A percentile compares a stretch with the other conserved stretches of the same genome.
Conservation (phyloP, 2,329 filamentous ascomycete genomes). For the Fusarium penzigii region DNA sequence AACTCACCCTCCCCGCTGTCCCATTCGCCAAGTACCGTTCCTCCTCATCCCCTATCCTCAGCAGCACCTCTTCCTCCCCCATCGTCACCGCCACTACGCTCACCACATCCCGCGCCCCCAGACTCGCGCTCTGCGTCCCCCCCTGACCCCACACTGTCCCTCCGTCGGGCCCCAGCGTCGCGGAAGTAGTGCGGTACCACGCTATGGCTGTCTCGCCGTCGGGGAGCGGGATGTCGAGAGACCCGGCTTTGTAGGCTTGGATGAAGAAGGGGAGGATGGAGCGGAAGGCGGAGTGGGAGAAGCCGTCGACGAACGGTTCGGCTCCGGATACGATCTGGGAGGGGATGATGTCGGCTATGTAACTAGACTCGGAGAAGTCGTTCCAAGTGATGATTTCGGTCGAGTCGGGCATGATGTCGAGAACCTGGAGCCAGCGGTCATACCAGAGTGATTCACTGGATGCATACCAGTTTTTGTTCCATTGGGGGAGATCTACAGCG, state of each 20-base stretch:
- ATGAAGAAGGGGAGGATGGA: conserved; percentile 52
- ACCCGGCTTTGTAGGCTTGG: conserved; percentile 47
- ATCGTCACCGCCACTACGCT: conserved; percentile 36
- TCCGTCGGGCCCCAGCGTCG: conserved; percentile 27
- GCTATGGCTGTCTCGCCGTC: conserved; percentile 30
- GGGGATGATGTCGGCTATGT: conserved; percentile 49
- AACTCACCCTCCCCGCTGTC: conserved; percentile 16
- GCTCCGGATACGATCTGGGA: conserved; percentile 45
- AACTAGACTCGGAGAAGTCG: conserved; percentile 57
- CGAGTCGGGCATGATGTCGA: conserved; percentile 46
- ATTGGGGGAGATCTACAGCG: conserved; percentile 46
- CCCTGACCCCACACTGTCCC: conserved; percentile 35
- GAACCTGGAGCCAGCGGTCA: conserved; percentile 56
- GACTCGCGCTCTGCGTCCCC: conserved; percentile 23
- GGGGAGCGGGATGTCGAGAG: conserved; percentile 25
- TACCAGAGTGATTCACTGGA: conserved; percentile 62
- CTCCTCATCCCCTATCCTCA: conserved; percentile 33
- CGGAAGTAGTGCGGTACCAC: conserved; percentile 37
- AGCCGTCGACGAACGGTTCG: conserved; percentile 46
- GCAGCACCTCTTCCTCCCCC: conserved; percentile 26
- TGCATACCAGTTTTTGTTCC: conserved; percentile 64
- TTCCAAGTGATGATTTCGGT: conserved; percentile 52
- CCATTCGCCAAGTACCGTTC: conserved; percentile 19
- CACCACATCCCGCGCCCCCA: conserved; percentile 31
- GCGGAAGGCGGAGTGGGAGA: conserved; percentile 53